phyloP scores from a whole-genome alignment of 768 basidiomycete species.

The Tulasnella calospora region DNA sequence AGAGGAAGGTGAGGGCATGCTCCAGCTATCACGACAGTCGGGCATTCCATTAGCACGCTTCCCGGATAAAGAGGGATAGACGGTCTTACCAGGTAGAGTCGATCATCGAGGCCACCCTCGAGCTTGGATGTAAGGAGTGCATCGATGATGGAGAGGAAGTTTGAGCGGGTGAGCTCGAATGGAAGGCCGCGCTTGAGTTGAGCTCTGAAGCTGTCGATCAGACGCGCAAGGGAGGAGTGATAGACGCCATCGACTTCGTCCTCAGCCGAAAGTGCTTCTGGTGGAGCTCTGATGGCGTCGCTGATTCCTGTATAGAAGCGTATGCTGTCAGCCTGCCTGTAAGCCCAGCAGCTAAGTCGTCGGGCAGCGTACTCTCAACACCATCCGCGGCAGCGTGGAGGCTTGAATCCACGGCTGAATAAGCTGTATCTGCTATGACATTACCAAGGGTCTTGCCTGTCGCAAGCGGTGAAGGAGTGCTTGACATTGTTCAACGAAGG shows the following conservation, averaged over 20 bases:
- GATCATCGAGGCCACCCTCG: conserved; percentile 55
- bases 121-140: neutral
- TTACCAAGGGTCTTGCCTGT: neutral
- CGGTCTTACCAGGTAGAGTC: conserved; percentile 60
- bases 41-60: neutral
- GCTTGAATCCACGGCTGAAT: neutral
- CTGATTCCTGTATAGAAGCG: neutral
- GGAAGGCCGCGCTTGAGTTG: conserved; percentile 15
- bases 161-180: neutral
- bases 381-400: neutral
- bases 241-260: conserved; percentile 14
- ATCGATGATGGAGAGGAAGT: neutral
- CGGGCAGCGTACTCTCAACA: neutral
- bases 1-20: conserved; percentile 58
- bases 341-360: neutral
- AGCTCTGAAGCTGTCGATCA: neutral
- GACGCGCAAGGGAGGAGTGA: neutral
- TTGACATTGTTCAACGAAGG: neutral
- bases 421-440: neutral
- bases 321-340: neutral
- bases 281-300: neutral
- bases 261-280: neutral
- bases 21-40: conserved; percentile 45
- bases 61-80: neutral
- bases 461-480: neutral